Evolutionary conservation across 495 filamentous ascomycete species (phyloP), one percentile per base, ranked within the genome.

Genomic region (Aspergillus indologenus): DNA sequence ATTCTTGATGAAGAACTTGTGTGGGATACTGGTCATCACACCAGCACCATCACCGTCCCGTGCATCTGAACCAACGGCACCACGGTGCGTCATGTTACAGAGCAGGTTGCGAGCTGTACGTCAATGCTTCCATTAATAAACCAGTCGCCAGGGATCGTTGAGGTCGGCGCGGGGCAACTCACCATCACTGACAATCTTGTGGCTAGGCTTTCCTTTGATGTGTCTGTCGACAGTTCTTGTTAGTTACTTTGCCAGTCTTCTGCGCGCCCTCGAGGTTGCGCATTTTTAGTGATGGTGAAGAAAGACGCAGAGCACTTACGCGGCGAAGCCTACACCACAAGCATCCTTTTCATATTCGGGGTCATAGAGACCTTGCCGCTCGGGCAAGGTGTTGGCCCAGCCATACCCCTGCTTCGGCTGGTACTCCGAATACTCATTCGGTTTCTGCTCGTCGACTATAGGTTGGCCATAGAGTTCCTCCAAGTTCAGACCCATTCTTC

Each of bases 161-260:
- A 24, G 15, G 7, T 14, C 14, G 11, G 46, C 17, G 61, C 62
- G 23, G 24, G 21, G 59, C 19, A 62, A 74, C 87, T 77, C 80
- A 96, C 91, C 94, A 97, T 98, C 94, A 79, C 90, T 96, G 53
- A 98, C 87, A 67, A 98, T 98, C 75, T 99, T 99, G 79, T 99
- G 95, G 79, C 92, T 97, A 29, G 95, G 76, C 72, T 89, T 88
- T 77, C 95, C 94, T 81, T 99, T 99, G 73, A 98, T 97, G 69
- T 98, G 89, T 76, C 92, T 97, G 62, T 29, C 48, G 49, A 43
- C 15, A 46, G 22, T 29, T 18, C 17, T n/a, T n/a, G 47, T 63
- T 57, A 65, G 65, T 17, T 44, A 23, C 17, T 22, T 15, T 19
- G n/a, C 22, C 4, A 18, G n/a, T 12, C n/a, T 20, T 26, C 1